Evolutionary conservation across 2,329 filamentous ascomycete species (phyloP).

Genomic region (Elsinoe australis): DNA sequence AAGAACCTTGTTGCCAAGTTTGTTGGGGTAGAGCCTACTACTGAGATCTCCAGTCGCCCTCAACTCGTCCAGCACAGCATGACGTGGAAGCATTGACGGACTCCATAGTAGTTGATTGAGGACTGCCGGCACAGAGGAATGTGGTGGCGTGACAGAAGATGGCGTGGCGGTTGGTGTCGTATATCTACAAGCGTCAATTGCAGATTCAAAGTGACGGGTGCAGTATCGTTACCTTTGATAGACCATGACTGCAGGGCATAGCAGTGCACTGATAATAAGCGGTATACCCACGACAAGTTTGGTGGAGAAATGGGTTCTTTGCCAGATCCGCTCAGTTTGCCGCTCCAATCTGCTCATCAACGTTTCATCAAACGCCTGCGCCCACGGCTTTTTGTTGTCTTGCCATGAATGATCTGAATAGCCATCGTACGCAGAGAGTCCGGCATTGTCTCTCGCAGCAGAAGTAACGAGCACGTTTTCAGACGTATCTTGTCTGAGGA

Average conservation of each 20-base stretch:
- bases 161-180: too few relatives aligned
- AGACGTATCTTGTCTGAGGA: neutral
- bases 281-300: neutral
- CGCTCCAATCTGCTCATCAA: too few relatives aligned
- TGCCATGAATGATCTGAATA: too few relatives aligned
- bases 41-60: neutral
- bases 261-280: neutral
- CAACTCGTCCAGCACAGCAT: neutral
- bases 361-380: too few relatives aligned
- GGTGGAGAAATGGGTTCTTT: neutral
- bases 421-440: too few relatives aligned
- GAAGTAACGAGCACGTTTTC: too few relatives aligned
- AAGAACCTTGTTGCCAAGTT: neutral
- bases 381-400: too few relatives aligned
- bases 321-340: neutral
- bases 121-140: neutral
- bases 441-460: too few relatives aligned
- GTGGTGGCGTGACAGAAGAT: too few relatives aligned
- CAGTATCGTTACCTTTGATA: neutral
- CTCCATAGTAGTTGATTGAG: slow-evolving; percentile 7
- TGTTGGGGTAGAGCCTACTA: neutral
- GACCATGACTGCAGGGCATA: neutral
- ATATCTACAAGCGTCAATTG: neutral
- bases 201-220: neutral
- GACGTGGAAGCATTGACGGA: neutral